Percentiles rank a stretch among this genome's conserved stretches.
phyloP scores from a whole-genome alignment of 78 protist genomes.

The Dictyostelium brefeldianum region DNA sequence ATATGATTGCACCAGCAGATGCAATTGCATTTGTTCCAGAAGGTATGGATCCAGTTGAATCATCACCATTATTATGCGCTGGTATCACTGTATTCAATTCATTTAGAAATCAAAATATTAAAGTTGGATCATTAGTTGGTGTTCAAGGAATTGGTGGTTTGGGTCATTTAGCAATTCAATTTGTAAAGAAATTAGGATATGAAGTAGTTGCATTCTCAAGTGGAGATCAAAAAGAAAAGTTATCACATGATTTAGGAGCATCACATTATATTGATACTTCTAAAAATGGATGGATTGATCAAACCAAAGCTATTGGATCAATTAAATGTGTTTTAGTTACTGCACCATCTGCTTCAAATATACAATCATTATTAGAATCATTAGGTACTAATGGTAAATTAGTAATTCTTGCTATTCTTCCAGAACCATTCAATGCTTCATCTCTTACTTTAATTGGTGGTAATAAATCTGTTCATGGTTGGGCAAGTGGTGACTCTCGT shows the following conservation, averaged over 20 bases:
- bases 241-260: conserved; percentile 56
- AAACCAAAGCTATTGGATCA: not conserved
- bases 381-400: conserved; percentile 16
- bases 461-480: not conserved
- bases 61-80: conserved; percentile 81
- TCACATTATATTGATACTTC: conserved; percentile 34
- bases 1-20: conserved; percentile 40
- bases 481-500: conserved; percentile 14
- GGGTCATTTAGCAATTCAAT: conserved; percentile 86
- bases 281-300: not conserved
- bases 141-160: conserved; percentile 85
- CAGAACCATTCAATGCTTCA: not conserved
- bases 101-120: conserved; percentile 11
- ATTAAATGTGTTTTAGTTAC: conserved; percentile 8
- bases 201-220: conserved; percentile 50
- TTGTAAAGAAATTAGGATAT: conserved; percentile 55
- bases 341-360: not conserved
- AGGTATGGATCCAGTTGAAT: not conserved
- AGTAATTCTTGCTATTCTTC: not conserved
- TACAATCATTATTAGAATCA: not conserved
- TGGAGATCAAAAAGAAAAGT: not conserved
- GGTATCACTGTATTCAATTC: conserved; percentile 79
- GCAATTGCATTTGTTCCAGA: conserved; percentile 53
- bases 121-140: conserved; percentile 36
- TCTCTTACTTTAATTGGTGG: not conserved